Conservation (phyloP, 1,284 basidiomycete species). For the Amylostereum chailletii region DNA sequence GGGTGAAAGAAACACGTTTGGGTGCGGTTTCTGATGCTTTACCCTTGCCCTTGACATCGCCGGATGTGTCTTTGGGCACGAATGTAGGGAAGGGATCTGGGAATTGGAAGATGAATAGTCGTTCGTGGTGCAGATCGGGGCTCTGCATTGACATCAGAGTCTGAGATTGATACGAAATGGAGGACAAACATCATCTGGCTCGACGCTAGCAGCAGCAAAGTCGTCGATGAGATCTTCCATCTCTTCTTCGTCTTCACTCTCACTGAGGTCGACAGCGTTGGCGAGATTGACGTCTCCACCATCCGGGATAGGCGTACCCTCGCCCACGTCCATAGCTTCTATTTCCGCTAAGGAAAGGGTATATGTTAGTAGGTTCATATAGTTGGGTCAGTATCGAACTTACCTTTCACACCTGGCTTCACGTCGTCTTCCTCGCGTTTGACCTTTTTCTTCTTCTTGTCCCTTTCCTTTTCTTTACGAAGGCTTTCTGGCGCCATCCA, state of each 20-base stretch:
- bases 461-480: slow-evolving; percentile 41
- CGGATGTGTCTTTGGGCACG: slow-evolving; percentile 21
- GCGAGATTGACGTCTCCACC: slow-evolving; percentile 46
- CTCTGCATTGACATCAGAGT: slow-evolving; percentile 26
- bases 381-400: slow-evolving; percentile 3
- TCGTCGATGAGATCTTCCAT: slow-evolving; percentile 80
- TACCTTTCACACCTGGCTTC: slow-evolving; percentile 26
- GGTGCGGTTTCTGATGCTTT: slow-evolving; percentile 14
- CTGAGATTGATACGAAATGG: slow-evolving; percentile 2
- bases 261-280: slow-evolving; percentile 74
- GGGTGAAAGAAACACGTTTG: slow-evolving; percentile 51
- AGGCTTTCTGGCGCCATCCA: slow-evolving; percentile 85
- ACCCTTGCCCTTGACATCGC: slow-evolving; percentile 25
- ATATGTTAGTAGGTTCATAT: background rate
- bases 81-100: slow-evolving; percentile 85
- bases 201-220: slow-evolving; percentile 43
- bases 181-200: slow-evolving; percentile 29
- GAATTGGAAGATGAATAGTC: slow-evolving; percentile 90
- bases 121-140: slow-evolving; percentile 43
- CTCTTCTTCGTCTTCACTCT: slow-evolving; percentile 82
- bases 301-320: slow-evolving; percentile 13
- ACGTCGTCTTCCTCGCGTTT: slow-evolving; percentile 32
- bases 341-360: slow-evolving; percentile 6
- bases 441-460: slow-evolving; percentile 31
- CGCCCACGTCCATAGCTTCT: slow-evolving; percentile 25